Evolutionary conservation across 306 rosid genomes (phyloP), one percentile per base, ranked within the genome.

Genomic region (Canavalia ensiformis): DNA sequence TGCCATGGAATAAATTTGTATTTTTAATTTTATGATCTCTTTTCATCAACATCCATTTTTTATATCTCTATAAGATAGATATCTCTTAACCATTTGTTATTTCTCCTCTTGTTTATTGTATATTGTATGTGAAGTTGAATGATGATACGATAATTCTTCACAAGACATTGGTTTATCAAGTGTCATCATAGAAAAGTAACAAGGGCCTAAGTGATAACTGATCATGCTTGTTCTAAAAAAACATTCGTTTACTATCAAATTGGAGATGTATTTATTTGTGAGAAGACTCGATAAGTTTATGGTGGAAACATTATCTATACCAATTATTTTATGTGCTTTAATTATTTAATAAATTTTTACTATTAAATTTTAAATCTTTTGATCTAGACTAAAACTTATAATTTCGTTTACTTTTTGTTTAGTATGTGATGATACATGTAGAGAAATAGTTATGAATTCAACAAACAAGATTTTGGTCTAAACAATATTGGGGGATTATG

Each of bases 401-500:
- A 60, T 29, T 80, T 18, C 46, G 33, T 52, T 74, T 50, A 3
- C 75, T 74, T 83, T 68, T 49, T 78, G 84, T 76, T 74, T 88
- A 95, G 99, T 95, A 49, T 93, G 98, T 80, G 97, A 95, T 44
- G 98, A 93, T 52, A 85, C 97, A 30, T 93, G 98, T 85, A 89
- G 93, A 87, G 96, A 93, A 88, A 90, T 84, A 80, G 30, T 90
- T 74, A 85, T 91, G 96, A 96, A 95, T 75, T 92, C 97, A 1
- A 12, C 89, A 79, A 87, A 89, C 39, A 87, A 88, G 91, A 90
- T 90, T 71, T 86, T 89, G 87, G 97, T 95, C 86, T 91, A 96
- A 81, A 87, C 91, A 68, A 91, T 95, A 90, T 93, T 97, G 3
- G 99, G 98, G 63, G 94, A 89, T 82, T 95, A 98, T 88, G 93